phyloP scores from a whole-genome alignment of 2,329 filamentous ascomycete species.

The Sporothrix schenckii region DNA sequence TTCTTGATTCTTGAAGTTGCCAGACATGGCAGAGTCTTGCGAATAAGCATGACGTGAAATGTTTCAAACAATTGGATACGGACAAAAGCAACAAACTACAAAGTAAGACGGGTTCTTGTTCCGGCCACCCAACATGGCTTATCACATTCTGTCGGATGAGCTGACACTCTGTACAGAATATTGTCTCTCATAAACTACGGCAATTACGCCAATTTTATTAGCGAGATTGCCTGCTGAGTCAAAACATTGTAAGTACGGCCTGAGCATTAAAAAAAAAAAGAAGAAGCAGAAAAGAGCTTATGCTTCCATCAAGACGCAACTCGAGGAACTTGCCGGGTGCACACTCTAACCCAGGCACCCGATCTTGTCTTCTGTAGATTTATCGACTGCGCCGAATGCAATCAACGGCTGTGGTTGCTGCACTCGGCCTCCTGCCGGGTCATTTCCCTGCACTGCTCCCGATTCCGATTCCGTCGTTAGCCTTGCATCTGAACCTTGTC shows the following conservation, averaged over 20 bases:
- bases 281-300: not conserved
- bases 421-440: not conserved
- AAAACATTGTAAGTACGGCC: constrained; percentile 13
- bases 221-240: not conserved
- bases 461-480: not conserved
- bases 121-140: not conserved
- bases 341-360: not conserved
- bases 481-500: not conserved
- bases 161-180: not conserved
- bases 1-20: not conserved
- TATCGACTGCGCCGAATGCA: not conserved
- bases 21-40: not conserved
- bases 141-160: not conserved
- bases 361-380: not conserved
- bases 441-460: not conserved
- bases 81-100: not conserved
- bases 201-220: not conserved
- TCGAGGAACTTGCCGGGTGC: not conserved
- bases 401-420: not conserved
- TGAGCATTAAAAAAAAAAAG: not conserved
- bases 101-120: not conserved
- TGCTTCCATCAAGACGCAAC: not conserved
- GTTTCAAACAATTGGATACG: not conserved
- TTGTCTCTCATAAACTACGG: not conserved
- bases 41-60: too few species aligned